A percentile compares a stretch with the other conserved stretches of the same genome.
These are phyloP conservation scores for Dactylis glomerata DNA, from an alignment of 176 grass and related monocot genomes.

Conservation along the genomic window DNA sequence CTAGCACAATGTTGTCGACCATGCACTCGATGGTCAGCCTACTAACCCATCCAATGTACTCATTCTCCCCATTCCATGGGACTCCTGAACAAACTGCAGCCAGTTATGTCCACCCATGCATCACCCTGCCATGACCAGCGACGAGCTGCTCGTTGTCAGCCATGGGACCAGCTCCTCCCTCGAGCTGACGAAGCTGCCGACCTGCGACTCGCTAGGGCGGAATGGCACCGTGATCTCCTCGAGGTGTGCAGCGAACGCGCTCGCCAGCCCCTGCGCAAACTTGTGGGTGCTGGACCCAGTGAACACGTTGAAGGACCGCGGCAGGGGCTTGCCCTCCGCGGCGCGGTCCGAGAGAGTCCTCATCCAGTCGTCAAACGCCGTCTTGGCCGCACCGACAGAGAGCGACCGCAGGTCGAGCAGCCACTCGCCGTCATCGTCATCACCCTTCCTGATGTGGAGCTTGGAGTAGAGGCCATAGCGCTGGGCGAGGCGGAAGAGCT, in stretches of 20 bases:
- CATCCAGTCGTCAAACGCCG: constrained; percentile 81
- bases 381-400: constrained; percentile 72
- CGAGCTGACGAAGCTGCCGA: constrained; percentile 60
- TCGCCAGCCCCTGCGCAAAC: constrained; percentile 62
- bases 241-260: constrained; percentile 37
- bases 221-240: constrained; percentile 48
- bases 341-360: constrained; percentile 31
- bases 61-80: background rate
- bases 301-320: constrained; percentile 55
- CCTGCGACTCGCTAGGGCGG: constrained; percentile 36
- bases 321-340: constrained; percentile 33
- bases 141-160: constrained; percentile 34
- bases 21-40: background rate
- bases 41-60: background rate
- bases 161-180: constrained; percentile 66
- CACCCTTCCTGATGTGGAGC: constrained; percentile 42
- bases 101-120: background rate
- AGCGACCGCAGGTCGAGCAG: constrained; percentile 63
- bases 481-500: constrained; percentile 66
- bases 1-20: background rate
- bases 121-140: constrained; percentile 3
- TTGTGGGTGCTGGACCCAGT: constrained; percentile 76
- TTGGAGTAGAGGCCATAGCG: constrained; percentile 58
- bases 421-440: constrained; percentile 47
- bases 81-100: background rate